Evolutionary conservation across 345 rosid genomes (phyloP).

Genomic region (Mangifera indica): DNA sequence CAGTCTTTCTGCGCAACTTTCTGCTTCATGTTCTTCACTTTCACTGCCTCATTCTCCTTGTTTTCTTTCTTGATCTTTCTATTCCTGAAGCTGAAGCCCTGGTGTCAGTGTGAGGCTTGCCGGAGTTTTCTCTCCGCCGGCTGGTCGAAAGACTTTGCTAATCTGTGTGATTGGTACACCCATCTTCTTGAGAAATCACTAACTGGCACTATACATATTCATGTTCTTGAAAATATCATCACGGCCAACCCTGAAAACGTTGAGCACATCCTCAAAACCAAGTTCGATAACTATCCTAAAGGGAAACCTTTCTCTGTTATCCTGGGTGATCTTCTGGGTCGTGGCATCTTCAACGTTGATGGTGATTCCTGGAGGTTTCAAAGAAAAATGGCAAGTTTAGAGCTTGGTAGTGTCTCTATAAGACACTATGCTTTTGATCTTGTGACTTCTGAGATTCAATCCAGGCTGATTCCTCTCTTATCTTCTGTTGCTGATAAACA

Average conservation of each 20-base stretch:
- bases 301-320: conserved; percentile 57
- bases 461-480: conserved; percentile 45
- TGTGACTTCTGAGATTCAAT: conserved; percentile 38
- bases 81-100: conserved; percentile 26
- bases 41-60: conserved; percentile 28
- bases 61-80: conserved; percentile 35
- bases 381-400: conserved; percentile 60
- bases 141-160: conserved; percentile 40
- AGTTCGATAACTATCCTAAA: conserved; percentile 66
- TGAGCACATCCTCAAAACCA: conserved; percentile 59
- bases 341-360: conserved; percentile 70
- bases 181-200: conserved; percentile 42
- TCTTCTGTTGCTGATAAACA: conserved; percentile 19
- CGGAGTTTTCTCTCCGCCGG: conserved; percentile 24
- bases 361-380: conserved; percentile 69
- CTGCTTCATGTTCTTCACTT: conserved; percentile 34
- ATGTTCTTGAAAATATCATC: conserved; percentile 46
- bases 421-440: conserved; percentile 47
- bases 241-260: conserved; percentile 60
- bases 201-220: conserved; percentile 43
- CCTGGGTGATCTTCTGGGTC: conserved; percentile 67
- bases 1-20: conserved; percentile 17
- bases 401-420: conserved; percentile 51
- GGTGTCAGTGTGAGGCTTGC: conserved; percentile 46
- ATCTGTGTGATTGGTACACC: conserved; percentile 50